A percentile compares a stretch with the other conserved stretches of the same genome.
phyloP scores from a whole-genome alignment of 2,329 filamentous ascomycete species.

The Chaetomiaceae sp. region DNA sequence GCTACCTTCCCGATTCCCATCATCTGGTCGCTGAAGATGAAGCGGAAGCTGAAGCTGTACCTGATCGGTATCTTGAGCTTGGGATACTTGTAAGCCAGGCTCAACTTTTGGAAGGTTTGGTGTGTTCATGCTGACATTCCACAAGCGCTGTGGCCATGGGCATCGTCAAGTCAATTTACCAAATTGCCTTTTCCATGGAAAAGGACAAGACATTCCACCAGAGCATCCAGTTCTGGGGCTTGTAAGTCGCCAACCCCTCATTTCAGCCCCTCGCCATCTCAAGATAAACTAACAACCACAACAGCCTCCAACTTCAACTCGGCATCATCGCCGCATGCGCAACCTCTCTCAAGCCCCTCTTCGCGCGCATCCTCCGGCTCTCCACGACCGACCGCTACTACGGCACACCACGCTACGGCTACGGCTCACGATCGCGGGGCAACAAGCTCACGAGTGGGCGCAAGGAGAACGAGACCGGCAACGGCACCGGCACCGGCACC shows the following conservation, averaged over 20 bases:
- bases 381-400: constrained; percentile 3
- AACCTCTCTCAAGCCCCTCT: constrained; percentile 15
- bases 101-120: background rate
- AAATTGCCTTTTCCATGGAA: constrained; percentile 31
- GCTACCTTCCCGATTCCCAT: constrained; percentile 39
- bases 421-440: background rate
- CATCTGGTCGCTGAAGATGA: constrained; percentile 39
- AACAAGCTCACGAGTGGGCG: background rate
- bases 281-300: background rate
- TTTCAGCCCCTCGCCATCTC: background rate
- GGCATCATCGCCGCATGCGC: constrained; percentile 21
- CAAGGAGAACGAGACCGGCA: background rate
- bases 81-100: constrained; percentile 35
- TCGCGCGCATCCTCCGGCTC: constrained; percentile 13
- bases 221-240: constrained; percentile 31
- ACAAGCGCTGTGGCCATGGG: constrained; percentile 39
- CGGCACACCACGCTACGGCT: constrained; percentile 4
- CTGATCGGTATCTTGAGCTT: constrained; percentile 38
- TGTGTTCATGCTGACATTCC: background rate
- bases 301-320: constrained; percentile 19
- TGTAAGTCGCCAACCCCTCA: constrained; percentile 25
- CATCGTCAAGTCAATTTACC: constrained; percentile 36
- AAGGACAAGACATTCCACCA: constrained; percentile 32
- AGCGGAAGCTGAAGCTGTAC: constrained; percentile 35
- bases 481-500: background rate